Base-by-base conservation (phyloP, 176 grass and related monocot species). In the Cymbopogon citratus region DNA sequence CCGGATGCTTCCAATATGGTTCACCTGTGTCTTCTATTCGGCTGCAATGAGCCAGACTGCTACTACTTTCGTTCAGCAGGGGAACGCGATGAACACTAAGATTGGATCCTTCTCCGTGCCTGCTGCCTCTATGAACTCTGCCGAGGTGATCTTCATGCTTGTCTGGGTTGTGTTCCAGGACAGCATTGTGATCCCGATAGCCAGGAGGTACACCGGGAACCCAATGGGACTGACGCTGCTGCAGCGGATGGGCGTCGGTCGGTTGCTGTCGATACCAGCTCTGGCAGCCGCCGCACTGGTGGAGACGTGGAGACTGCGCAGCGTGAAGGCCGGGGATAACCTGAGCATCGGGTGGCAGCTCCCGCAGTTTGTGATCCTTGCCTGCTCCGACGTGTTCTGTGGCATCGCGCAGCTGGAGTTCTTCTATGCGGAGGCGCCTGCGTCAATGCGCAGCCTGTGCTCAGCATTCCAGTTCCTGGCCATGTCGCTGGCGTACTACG, bases 1-100 rank as follows among this genome's bases (percentile, higher is more conserved):
- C 6, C 85, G 94, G 39, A 92, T 97, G 91, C 51, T 97, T 40
- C 94, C 91, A 8, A 97, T 97, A 85, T 94, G 90, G 91, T 29
- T 79, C 18, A 94, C 92, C 14, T 85, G 90, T 31, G 80, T 94
- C 26, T 80, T 94, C 39, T 94, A 94, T 33, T 68, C 91, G 5
- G 94, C 91, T 12, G 84, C 91, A 1, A 24, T 60, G 56, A 24
- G 79, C 57, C 94, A 97, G 76, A 94, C 91, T 24, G 87, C 87
- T 1, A 97, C 91, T 24, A 94, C 94, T 18, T 97, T 97, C 59
- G 44, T 97, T 64, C 94, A 97, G 24, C 94, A 94, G 61, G 94
- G 94, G n/a, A 88, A 84, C 26, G 66, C 66, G 43, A 91, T 98
- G 95, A 68, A 98, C 84, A 85, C 88, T 21, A 87, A 46, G 24